phyloP scores from a whole-genome alignment of 805 yeast genomes.

The Candida verbasci region DNA sequence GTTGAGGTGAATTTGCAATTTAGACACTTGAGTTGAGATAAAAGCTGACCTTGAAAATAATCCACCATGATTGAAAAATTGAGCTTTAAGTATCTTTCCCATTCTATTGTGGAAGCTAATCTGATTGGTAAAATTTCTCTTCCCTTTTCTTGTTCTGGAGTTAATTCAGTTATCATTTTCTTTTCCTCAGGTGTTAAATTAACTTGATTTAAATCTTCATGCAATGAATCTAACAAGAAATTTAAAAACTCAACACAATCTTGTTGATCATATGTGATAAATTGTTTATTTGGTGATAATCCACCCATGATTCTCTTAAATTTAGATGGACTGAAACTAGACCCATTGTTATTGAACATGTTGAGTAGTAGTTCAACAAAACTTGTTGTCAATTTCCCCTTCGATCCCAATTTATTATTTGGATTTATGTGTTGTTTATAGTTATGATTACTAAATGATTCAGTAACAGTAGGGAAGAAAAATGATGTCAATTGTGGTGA shows the following conservation, averaged over 20 bases:
- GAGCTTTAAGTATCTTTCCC: constrained; percentile 81
- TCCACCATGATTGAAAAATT: constrained; percentile 80
- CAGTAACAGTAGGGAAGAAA: constrained; percentile 43
- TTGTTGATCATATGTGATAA: constrained; percentile 69
- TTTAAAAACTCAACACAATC: constrained; percentile 82
- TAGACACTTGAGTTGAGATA: constrained; percentile 71
- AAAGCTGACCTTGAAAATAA: constrained; percentile 83
- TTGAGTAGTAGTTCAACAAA: constrained; percentile 58
- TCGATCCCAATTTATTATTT: constrained; percentile 71
- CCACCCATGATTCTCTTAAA: constrained; percentile 69
- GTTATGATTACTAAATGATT: constrained; percentile 29
- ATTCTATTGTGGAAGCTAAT: constrained; percentile 80
- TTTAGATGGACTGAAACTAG: constrained; percentile 52
- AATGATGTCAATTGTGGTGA: constrained; percentile 61
- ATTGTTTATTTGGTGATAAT: constrained; percentile 53
- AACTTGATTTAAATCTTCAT: constrained; percentile 75
- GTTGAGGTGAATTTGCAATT: constrained; percentile 76
- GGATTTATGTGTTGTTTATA: constrained; percentile 68
- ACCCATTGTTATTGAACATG: constrained; percentile 46
- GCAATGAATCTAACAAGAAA: constrained; percentile 69
- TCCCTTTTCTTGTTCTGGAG: constrained; percentile 59
- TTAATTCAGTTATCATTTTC: constrained; percentile 40
- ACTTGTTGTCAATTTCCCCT: constrained; percentile 69
- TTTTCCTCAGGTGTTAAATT: constrained; percentile 26
- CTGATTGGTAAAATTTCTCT: constrained; percentile 74